These are phyloP conservation scores for Haberlea rhodopensis DNA, from an alignment of 257 asterid genomes.

Conservation along the genomic window DNA sequence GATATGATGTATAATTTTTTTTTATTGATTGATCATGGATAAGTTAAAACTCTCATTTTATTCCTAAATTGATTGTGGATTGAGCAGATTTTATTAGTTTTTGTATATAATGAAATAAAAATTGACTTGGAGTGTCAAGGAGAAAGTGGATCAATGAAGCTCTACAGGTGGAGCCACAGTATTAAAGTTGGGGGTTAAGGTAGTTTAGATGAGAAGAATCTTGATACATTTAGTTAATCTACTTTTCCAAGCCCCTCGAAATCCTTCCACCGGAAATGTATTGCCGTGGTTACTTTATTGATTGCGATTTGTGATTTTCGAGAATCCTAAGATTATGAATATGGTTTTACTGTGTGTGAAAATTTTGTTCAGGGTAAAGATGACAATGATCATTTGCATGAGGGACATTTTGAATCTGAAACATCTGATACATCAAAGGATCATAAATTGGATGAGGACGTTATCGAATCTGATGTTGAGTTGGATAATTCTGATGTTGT, in stretches of 20 bases:
- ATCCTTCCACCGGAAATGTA: too few relatives aligned
- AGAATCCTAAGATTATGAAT: neutral
- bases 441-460: constrained; percentile 40
- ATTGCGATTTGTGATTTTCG: neutral
- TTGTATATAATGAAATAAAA: neutral
- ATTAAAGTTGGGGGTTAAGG: neutral
- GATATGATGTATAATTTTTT: constrained; percentile 3
- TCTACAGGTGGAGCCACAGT: neutral
- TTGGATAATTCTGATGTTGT: constrained; percentile 55
- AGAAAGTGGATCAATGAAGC: neutral
- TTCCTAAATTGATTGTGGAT: neutral
- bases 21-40: neutral
- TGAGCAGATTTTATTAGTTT: neutral
- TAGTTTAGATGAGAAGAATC: too few relatives aligned
- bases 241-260: too few relatives aligned
- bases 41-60: neutral
- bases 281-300: neutral
- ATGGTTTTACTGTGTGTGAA: constrained; percentile 11
- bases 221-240: too few relatives aligned
- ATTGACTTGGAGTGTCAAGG: neutral
- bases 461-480: constrained; percentile 77
- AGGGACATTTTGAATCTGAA: constrained; percentile 27
- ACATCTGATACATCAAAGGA: constrained; percentile 22
- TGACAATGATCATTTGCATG: constrained; percentile 24
- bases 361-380: constrained; percentile 40